Conservation (phyloP, 2,329 filamentous ascomycete species). For the Aspergillus awamori region DNA sequence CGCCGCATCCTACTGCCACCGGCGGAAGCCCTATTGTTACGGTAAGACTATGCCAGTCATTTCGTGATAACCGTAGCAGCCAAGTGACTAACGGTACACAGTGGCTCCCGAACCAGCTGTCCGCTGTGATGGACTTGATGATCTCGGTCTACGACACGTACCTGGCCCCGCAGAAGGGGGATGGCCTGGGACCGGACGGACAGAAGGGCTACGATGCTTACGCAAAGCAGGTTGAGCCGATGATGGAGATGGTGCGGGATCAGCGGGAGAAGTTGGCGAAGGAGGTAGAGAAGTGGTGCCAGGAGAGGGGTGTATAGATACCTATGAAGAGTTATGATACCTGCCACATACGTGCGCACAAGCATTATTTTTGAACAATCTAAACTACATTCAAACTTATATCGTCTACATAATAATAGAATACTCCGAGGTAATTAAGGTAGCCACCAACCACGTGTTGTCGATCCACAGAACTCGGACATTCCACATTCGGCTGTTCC, state of each 20-base stretch:
- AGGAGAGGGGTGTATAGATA: slow-evolving; percentile 46
- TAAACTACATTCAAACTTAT: not conserved
- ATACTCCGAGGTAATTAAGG: not conserved
- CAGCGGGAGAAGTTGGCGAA: slow-evolving; percentile 38
- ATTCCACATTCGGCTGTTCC: too few species aligned
- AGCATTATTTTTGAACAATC: not conserved
- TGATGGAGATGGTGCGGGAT: slow-evolving; percentile 41
- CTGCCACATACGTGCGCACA: not conserved
- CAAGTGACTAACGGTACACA: slow-evolving; percentile 17
- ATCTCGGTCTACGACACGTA: slow-evolving; percentile 47
- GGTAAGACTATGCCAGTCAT: slow-evolving; percentile 29
- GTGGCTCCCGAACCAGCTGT: slow-evolving; percentile 54
- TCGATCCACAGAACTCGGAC: not conserved
- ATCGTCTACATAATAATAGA: not conserved
- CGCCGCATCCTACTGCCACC: slow-evolving; percentile 51
- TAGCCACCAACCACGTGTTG: not conserved
- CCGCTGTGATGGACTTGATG: slow-evolving; percentile 54
- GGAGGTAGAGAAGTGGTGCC: slow-evolving; percentile 51
- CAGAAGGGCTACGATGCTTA: slow-evolving; percentile 18
- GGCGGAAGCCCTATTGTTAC: slow-evolving; percentile 54
- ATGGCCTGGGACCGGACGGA: slow-evolving; percentile 14
- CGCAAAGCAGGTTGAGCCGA: slow-evolving; percentile 43
- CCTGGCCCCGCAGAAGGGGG: slow-evolving; percentile 36
- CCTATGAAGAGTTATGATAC: not conserved
- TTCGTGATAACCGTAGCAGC: not conserved